Percentiles rank a stretch among this genome's conserved stretches.
Conservation (phyloP, 2,329 filamentous ascomycete species). For the Aspergillus texensis region DNA sequence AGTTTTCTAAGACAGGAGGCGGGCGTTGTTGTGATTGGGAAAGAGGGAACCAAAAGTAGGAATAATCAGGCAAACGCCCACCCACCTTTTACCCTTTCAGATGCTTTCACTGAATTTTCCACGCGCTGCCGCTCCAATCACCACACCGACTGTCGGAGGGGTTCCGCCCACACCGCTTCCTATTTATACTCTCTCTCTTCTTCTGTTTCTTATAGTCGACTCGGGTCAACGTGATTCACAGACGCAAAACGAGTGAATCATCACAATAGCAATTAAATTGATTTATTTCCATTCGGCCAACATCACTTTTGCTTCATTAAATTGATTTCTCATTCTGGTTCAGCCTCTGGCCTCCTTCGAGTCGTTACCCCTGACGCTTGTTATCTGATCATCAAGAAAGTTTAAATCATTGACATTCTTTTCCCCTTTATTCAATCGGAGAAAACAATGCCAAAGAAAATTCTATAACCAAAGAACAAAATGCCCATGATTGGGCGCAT, state of each 20-base stretch:
- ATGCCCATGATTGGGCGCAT: too few species aligned
- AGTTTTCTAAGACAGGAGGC: neutral
- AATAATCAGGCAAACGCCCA: conserved; percentile 6
- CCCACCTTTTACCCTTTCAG: neutral
- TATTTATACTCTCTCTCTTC: neutral
- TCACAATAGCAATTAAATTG: neutral
- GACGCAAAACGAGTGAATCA: neutral
- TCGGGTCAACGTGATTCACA: neutral
- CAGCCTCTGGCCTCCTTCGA: neutral
- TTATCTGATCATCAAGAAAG: neutral
- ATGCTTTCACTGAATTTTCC: conserved; percentile 22
- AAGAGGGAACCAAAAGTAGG: conserved; percentile 9
- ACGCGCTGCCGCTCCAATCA: conserved; percentile 28
- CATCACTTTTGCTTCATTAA: neutral
- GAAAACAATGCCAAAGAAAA: neutral
- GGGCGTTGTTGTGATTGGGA: conserved; percentile 8
- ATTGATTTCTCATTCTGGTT: neutral
- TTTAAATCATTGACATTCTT: neutral
- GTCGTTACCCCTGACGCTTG: neutral
- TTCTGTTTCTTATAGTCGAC: too few species aligned
- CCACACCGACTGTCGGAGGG: conserved; percentile 24
- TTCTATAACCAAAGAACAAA: neutral
- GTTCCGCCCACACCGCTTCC: conserved; percentile 8
- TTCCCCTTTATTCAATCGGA: neutral
- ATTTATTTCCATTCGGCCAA: neutral